These are phyloP conservation scores for Delitschia confertaspora DNA, from an alignment of 495 filamentous ascomycete genomes.

Conservation along the genomic window DNA sequence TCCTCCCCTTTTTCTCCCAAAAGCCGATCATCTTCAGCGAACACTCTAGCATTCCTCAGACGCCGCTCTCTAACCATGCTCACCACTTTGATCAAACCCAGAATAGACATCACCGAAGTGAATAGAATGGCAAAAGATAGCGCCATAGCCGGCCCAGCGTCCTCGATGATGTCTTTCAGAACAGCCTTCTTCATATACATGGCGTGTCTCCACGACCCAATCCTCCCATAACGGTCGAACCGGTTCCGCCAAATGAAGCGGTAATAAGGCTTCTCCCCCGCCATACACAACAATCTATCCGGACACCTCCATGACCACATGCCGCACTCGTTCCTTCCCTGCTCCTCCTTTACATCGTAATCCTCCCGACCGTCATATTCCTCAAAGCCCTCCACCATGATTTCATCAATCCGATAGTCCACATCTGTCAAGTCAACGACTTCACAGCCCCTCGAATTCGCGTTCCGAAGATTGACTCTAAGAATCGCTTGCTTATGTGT, in stretches of 20 bases:
- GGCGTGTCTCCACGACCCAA: constrained; percentile 13
- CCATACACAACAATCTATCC: constrained; percentile 6
- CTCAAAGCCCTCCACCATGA: background rate
- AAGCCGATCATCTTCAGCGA: constrained; percentile 11
- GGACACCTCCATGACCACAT: constrained; percentile 10
- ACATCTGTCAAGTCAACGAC: constrained; percentile 5
- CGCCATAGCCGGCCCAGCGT: constrained; percentile 6
- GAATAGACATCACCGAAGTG: background rate
- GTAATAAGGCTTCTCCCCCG: constrained; percentile 1
- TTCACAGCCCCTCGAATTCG: no score
- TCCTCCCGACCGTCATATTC: no score
- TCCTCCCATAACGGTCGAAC: constrained; percentile 13
- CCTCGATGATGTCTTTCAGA: constrained; percentile 1
- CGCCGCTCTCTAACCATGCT: background rate
- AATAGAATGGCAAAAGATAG: constrained; percentile 6
- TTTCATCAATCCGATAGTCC: constrained; percentile 4
- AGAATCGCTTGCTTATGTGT: constrained; percentile 4
- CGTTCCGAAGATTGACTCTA: constrained; percentile 9
- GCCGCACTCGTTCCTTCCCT: constrained; percentile 5
- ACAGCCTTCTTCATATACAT: background rate
- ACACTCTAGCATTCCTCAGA: background rate
- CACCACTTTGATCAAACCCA: background rate
- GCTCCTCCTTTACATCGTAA: background rate
- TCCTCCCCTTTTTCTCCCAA: constrained; percentile 11
- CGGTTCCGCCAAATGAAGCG: constrained; percentile 14